A percentile compares a stretch with the other conserved stretches of the same genome.
phyloP scores from a whole-genome alignment of 139 green algal species.

The Micractinium conductrix region DNA sequence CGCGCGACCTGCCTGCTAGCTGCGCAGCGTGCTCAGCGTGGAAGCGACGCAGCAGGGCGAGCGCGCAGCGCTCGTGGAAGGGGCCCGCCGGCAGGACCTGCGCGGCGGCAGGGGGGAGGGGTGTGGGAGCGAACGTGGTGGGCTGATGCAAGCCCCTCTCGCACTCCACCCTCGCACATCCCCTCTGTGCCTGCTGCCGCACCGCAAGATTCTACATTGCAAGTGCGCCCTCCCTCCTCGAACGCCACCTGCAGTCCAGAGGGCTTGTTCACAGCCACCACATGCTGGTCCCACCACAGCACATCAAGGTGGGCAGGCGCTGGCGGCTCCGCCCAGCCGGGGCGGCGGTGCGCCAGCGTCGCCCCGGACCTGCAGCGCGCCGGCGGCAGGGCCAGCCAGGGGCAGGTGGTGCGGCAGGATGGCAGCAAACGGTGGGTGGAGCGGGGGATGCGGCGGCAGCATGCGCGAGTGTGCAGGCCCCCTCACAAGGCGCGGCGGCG shows the following conservation, averaged over 20 bases:
- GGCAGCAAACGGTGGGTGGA: neutral
- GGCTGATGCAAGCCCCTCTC: too few relatives aligned
- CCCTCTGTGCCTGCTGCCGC: neutral
- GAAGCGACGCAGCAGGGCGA: constrained; percentile 39
- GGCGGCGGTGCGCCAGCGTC: neutral
- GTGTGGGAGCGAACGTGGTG: neutral
- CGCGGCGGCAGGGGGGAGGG: neutral
- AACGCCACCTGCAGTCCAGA: constrained; percentile 15
- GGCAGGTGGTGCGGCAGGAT: neutral
- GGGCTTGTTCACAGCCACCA: constrained; percentile 59
- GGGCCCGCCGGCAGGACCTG: constrained; percentile 35
- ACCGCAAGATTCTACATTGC: too few relatives aligned
- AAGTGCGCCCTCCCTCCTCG: neutral
- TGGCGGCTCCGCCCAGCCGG: constrained; percentile 41
- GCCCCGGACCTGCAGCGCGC: neutral
- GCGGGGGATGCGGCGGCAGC: neutral
- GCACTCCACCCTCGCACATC: neutral
- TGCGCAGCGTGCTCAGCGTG: neutral
- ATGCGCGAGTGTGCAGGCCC: neutral
- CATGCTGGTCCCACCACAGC: constrained; percentile 53
- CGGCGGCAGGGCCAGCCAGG: neutral
- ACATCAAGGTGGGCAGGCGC: constrained; percentile 46
- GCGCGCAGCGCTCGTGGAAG: constrained; percentile 47
- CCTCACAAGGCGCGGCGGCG: too few relatives aligned
- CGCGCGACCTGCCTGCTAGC: neutral